A percentile compares a stretch with the other conserved stretches of the same genome.
phyloP scores from a whole-genome alignment of 495 filamentous ascomycete species.

The Xylona heveae region DNA sequence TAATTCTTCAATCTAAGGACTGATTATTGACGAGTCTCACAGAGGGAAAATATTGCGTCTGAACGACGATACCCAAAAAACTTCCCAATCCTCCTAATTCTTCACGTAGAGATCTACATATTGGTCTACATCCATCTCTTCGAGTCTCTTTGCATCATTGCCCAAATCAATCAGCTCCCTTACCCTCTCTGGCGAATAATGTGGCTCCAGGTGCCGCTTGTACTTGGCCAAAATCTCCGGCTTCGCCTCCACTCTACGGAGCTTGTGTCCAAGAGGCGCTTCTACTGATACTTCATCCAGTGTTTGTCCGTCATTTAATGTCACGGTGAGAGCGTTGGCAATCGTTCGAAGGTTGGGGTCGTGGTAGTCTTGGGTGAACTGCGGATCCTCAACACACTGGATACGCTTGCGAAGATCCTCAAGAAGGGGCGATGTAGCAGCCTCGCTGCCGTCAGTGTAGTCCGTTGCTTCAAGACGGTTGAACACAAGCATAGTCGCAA shows the following conservation, averaged over 20 bases:
- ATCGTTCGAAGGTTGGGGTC: constrained; percentile 82
- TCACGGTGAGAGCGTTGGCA: constrained; percentile 84
- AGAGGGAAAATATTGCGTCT: too few species aligned
- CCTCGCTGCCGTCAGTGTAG: constrained; percentile 79
- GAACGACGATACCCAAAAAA: too few species aligned
- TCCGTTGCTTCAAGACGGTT: constrained; percentile 79
- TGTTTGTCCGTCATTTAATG: constrained; percentile 83
- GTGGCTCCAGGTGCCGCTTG: constrained; percentile 69
- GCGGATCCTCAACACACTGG: constrained; percentile 82
- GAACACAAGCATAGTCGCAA: constrained; percentile 81
- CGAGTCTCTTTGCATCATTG: constrained; percentile 47
- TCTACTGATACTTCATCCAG: constrained; percentile 84
- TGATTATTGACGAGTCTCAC: too few species aligned
- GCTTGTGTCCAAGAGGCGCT: constrained; percentile 80
- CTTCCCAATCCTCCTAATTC: constrained; percentile 24
- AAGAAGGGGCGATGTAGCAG: constrained; percentile 72
- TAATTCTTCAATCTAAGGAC: too few species aligned
- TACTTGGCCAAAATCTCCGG: constrained; percentile 90
- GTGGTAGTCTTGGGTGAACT: constrained; percentile 90
- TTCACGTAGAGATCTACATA: constrained; percentile 92
- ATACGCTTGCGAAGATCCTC: constrained; percentile 83
- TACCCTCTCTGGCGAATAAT: constrained; percentile 55
- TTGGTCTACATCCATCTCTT: constrained; percentile 66
- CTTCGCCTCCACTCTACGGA: constrained; percentile 89
- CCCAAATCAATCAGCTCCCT: constrained; percentile 60